phyloP scores from a whole-genome alignment of 2,329 filamentous ascomycete species.

The Metarhizium guizhouense region DNA sequence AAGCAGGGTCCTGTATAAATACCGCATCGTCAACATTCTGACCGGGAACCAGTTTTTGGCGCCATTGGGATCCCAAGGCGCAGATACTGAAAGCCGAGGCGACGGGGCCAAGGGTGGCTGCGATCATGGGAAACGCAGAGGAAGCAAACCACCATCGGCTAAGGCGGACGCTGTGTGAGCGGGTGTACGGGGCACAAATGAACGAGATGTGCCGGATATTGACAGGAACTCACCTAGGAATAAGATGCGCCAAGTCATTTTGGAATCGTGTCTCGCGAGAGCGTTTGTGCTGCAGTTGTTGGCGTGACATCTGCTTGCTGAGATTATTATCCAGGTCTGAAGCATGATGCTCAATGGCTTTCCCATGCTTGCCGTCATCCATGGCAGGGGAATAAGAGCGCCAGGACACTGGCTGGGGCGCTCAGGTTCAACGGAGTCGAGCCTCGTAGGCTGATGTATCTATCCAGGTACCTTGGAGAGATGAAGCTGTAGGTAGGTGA shows the following conservation, averaged over 20 bases:
- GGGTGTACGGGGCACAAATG: neutral
- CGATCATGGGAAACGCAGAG: slow-evolving; percentile 65
- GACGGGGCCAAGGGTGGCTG: slow-evolving; percentile 75
- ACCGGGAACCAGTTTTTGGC: slow-evolving; percentile 43
- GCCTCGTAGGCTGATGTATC: neutral
- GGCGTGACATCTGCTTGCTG: slow-evolving; percentile 4
- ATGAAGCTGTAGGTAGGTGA: neutral
- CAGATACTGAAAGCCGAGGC: slow-evolving; percentile 85
- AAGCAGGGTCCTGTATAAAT: slow-evolving; percentile 58
- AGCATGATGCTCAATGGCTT: slow-evolving; percentile 26
- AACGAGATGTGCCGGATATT: neutral
- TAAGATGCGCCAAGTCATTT: slow-evolving; percentile 32
- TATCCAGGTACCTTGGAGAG: neutral
- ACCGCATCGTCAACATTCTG: slow-evolving; percentile 37
- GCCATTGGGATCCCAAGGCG: slow-evolving; percentile 74
- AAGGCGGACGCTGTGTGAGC: neutral
- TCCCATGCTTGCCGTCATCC: slow-evolving; percentile 31
- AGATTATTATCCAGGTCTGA: slow-evolving; percentile 17
- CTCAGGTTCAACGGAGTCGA: neutral
- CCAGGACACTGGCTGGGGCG: neutral
- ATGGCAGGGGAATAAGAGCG: slow-evolving; percentile 18
- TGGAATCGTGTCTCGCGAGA: slow-evolving; percentile 18
- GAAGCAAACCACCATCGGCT: slow-evolving; percentile 58
- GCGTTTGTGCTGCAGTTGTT: neutral
- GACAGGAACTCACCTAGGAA: slow-evolving; percentile 29